Conservation (phyloP, 2,329 filamentous ascomycete species). For the Cladosporium sp. region DNA sequence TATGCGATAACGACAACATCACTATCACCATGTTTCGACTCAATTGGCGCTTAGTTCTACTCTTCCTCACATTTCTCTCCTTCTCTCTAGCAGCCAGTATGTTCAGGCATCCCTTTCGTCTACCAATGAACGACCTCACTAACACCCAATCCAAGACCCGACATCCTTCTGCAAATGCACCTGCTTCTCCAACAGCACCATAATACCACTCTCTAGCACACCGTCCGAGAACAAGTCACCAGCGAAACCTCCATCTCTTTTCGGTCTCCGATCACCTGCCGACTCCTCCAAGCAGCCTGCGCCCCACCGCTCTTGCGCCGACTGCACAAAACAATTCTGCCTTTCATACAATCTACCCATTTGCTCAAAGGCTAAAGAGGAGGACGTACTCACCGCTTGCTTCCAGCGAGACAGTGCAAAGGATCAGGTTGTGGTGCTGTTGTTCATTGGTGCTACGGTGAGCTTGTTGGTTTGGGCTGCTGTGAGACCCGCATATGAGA, state of each 20-base stretch:
- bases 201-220: constrained; percentile 56
- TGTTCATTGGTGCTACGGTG: constrained; percentile 62
- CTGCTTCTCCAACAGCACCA: constrained; percentile 63
- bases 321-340: constrained; percentile 66
- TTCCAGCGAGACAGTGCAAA: constrained; percentile 67
- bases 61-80: constrained; percentile 33
- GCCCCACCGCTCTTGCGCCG: constrained; percentile 49
- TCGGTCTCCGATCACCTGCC: constrained; percentile 14
- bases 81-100: constrained; percentile 42
- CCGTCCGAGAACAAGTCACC: constrained; percentile 19
- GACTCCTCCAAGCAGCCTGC: constrained; percentile 24
- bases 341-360: constrained; percentile 58
- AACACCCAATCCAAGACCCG: constrained; percentile 35
- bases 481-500: constrained; percentile 56
- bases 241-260: constrained; percentile 7
- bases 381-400: constrained; percentile 63
- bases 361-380: constrained; percentile 60
- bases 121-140: constrained; percentile 8
- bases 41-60: constrained; percentile 22
- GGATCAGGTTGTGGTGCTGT: constrained; percentile 61
- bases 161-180: constrained; percentile 71
- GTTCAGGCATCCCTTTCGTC: constrained; percentile 16
- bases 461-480: constrained; percentile 58
- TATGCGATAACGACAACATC: not conserved
- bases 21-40: constrained; percentile 14